Evolutionary conservation across 306 rosid species (phyloP).

Genomic region (Acmispon strigosus): DNA sequence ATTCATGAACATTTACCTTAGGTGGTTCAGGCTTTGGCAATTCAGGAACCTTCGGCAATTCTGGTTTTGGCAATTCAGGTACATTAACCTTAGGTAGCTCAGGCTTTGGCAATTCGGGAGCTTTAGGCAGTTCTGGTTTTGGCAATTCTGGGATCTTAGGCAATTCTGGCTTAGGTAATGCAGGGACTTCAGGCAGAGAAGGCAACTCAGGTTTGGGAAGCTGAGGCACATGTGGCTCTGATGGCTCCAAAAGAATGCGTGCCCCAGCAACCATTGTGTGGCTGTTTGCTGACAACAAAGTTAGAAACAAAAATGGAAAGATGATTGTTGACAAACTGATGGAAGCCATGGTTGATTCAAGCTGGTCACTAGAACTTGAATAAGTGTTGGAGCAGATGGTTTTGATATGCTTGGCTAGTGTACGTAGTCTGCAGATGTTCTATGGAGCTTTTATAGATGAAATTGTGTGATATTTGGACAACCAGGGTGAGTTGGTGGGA

Average conservation of each 20-base stretch:
- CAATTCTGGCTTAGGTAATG: background rate
- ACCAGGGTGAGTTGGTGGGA: background rate
- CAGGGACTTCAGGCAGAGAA: background rate
- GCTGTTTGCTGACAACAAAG: background rate
- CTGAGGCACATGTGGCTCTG: constrained; percentile 8
- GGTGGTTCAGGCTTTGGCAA: background rate
- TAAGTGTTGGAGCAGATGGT: too few species aligned
- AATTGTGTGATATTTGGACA: background rate
- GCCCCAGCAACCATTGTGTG: constrained; percentile 12
- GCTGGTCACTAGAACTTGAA: background rate
- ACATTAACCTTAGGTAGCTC: background rate
- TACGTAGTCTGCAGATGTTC: background rate
- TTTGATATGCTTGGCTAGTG: background rate
- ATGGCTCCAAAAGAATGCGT: constrained; percentile 23
- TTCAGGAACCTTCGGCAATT: background rate
- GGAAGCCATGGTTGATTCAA: constrained; percentile 3
- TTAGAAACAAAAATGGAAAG: background rate
- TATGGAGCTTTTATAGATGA: background rate
- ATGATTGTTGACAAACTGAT: background rate
- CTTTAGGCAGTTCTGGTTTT: background rate
- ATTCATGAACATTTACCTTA: too few species aligned
- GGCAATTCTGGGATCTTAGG: background rate
- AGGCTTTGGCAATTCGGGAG: background rate
- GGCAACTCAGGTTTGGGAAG: constrained; percentile 11
- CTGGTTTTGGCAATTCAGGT: background rate